These are phyloP conservation scores for Euphorbia schlechtendalii DNA, from an alignment of 441 rosid species.

Conservation along the genomic window DNA sequence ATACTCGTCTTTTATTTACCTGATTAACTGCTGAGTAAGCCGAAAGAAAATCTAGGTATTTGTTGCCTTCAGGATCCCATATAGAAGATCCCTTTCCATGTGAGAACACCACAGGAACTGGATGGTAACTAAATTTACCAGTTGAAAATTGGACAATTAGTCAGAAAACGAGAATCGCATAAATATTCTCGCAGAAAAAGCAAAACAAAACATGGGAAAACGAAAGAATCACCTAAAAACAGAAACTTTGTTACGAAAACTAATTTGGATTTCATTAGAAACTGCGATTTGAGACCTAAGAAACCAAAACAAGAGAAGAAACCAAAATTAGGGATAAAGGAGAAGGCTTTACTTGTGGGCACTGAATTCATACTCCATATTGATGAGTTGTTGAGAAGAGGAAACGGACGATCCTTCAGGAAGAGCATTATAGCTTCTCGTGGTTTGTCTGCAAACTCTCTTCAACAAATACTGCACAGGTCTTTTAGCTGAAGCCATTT, in stretches of 20 bases:
- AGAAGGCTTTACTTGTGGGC: conserved; percentile 72
- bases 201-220: background rate
- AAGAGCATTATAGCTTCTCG: conserved; percentile 40
- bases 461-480: conserved; percentile 32
- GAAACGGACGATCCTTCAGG: conserved; percentile 41
- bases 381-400: conserved; percentile 60
- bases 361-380: conserved; percentile 64
- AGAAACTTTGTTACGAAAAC: background rate
- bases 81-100: conserved; percentile 70
- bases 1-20: conserved; percentile 30
- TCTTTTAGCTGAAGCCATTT: conserved; percentile 47
- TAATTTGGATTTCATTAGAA: background rate
- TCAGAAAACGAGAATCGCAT: background rate
- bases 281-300: background rate
- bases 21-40: conserved; percentile 96
- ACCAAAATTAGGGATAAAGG: conserved; percentile 2
- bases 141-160: conserved; percentile 10
- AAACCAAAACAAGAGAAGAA: conserved; percentile 25
- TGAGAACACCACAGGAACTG: conserved; percentile 89
- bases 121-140: conserved; percentile 68
- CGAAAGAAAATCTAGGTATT: conserved; percentile 83
- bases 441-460: conserved; percentile 33
- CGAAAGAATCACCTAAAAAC: background rate
- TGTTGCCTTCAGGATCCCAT: conserved; percentile 92
- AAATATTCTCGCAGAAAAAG: too few relatives aligned